Percentiles rank a stretch among this genome's conserved stretches.
These are phyloP conservation scores for Colletotrichum theobromicola DNA, from an alignment of 2,329 filamentous ascomycete genomes.

Conservation along the genomic window DNA sequence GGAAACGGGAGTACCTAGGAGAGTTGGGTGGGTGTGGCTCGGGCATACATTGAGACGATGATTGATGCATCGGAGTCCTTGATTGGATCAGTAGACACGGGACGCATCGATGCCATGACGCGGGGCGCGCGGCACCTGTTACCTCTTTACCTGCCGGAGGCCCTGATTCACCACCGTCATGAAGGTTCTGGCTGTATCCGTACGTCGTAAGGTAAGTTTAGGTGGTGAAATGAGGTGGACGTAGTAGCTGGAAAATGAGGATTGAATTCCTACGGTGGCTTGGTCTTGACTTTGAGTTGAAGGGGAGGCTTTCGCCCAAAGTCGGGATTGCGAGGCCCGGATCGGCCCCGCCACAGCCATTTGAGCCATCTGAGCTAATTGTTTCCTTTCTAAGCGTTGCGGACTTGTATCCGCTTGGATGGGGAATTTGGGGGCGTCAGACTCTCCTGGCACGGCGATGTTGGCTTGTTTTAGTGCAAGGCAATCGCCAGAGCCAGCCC, in stretches of 20 bases:
- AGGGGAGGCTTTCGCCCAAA: background rate
- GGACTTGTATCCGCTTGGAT: background rate
- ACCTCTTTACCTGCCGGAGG: background rate
- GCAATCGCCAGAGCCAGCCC: background rate
- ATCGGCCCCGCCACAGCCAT: background rate
- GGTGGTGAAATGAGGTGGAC: background rate
- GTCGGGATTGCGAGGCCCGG: background rate
- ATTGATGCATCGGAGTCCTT: background rate
- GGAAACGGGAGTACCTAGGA: too few species aligned
- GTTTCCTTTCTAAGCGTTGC: background rate
- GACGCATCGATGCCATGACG: background rate
- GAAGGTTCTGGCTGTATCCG: background rate
- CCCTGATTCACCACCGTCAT: background rate
- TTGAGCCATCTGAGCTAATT: background rate
- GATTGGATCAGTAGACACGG: background rate
- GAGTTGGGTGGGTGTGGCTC: conserved; percentile 1
- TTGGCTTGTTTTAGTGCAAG: conserved; percentile 8
- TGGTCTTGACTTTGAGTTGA: background rate
- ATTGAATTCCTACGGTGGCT: background rate
- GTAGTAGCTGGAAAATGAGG: background rate
- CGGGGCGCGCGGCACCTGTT: background rate
- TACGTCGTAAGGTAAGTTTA: background rate
- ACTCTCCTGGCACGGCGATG: background rate
- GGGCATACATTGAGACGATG: background rate
- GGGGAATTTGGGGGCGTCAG: conserved; percentile 4